Conservation (phyloP, 2,329 filamentous ascomycete species). For the Sporothrix curviconia region DNA sequence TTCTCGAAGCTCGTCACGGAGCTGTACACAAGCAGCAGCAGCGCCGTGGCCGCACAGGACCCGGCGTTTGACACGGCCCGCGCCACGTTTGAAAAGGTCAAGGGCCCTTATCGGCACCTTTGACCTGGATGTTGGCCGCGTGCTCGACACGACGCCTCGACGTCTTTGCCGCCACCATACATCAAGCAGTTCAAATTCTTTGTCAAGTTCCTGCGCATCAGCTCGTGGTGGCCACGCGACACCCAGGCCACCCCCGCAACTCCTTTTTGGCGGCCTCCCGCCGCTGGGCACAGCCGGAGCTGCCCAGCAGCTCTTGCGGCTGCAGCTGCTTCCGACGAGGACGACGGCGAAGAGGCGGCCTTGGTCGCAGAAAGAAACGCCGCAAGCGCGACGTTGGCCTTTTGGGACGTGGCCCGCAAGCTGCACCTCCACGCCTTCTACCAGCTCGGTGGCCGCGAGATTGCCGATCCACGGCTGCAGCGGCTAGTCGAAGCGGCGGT, state of each 20-base stretch:
- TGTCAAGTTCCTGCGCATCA: constrained; percentile 81
- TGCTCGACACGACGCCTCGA: constrained; percentile 91
- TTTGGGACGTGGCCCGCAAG: constrained; percentile 75
- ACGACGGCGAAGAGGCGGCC: constrained; percentile 68
- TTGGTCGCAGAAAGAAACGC: constrained; percentile 49
- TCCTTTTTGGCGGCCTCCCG: constrained; percentile 64
- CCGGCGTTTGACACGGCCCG: constrained; percentile 67
- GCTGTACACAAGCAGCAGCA: constrained; percentile 74
- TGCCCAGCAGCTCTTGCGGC: constrained; percentile 43
- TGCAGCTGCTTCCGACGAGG: constrained; percentile 55
- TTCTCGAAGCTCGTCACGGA: constrained; percentile 96
- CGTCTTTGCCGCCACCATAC: constrained; percentile 85
- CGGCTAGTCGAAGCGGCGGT: constrained; percentile 32
- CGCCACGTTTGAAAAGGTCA: constrained; percentile 84
- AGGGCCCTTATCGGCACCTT: constrained; percentile 94
- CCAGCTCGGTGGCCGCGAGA: constrained; percentile 69
- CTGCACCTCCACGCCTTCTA: constrained; percentile 80
- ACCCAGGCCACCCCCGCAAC: constrained; percentile 32
- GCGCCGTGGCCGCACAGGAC: constrained; percentile 58
- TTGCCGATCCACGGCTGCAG: constrained; percentile 52
- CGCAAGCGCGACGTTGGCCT: constrained; percentile 62
- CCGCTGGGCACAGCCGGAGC: constrained; percentile 76
- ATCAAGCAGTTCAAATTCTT: constrained; percentile 93
- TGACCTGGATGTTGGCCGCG: constrained; percentile 90
- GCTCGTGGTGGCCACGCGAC: constrained; percentile 92